These are phyloP conservation scores for Saxophila tyrrhenica DNA, from an alignment of 495 filamentous ascomycete genomes.

Conservation along the genomic window DNA sequence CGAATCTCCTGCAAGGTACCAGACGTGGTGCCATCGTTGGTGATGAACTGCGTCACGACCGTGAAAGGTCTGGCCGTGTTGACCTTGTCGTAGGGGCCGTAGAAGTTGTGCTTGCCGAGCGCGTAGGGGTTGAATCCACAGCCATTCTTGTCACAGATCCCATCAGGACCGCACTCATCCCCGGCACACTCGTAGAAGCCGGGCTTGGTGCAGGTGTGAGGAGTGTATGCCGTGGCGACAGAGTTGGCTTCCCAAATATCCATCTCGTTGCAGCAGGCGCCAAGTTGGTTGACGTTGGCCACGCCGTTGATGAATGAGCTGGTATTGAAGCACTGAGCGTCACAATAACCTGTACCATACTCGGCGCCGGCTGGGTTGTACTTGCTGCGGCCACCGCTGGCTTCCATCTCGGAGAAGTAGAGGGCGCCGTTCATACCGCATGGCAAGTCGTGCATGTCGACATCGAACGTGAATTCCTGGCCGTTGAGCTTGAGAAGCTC, in stretches of 20 bases:
- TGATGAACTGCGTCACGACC: constrained; percentile 62
- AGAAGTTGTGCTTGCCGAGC: constrained; percentile 1
- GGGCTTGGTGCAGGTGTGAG: constrained; percentile 51
- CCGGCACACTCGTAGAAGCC: constrained; percentile 48
- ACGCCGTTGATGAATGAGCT: constrained; percentile 38
- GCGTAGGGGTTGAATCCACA: constrained; percentile 74
- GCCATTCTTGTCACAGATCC: constrained; percentile 62
- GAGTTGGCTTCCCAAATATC: constrained; percentile 57
- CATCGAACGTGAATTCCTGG: constrained; percentile 57
- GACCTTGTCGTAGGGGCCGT: constrained; percentile 30
- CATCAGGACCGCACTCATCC: constrained; percentile 41
- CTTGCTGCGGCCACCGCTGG: constrained; percentile 44
- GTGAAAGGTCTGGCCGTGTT: constrained; percentile 55
- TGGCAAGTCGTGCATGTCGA: constrained; percentile 51
- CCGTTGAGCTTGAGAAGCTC: constrained; percentile 47
- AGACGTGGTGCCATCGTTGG: constrained; percentile 40
- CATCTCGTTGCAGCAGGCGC: constrained; percentile 64
- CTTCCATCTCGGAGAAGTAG: constrained; percentile 56
- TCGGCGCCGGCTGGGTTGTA: constrained; percentile 57
- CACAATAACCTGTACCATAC: constrained; percentile 69
- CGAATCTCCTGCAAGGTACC: constrained; percentile 52
- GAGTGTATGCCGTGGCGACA: constrained; percentile 45
- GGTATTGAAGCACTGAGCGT: constrained; percentile 54
- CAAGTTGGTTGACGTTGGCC: constrained; percentile 55
- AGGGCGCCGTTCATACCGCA: constrained; percentile 63